phyloP scores from a whole-genome alignment of 257 asterid genomes.

The Petunia axillaris region DNA sequence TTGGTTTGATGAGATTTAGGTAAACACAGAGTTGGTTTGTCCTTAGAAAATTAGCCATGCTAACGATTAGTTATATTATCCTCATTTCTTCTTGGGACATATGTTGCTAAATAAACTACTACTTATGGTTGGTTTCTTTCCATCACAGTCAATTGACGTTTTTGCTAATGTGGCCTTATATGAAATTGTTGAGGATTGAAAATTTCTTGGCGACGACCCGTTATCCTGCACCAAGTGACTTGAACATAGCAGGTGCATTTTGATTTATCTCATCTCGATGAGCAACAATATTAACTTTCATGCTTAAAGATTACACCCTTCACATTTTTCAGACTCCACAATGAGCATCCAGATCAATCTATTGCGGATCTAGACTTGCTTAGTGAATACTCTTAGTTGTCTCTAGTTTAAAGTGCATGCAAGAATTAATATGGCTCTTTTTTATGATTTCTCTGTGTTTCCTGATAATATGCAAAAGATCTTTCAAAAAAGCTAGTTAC shows the following conservation, averaged over 20 bases:
- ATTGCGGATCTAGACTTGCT: too few relatives aligned
- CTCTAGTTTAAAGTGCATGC: too few relatives aligned
- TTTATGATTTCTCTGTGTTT: too few relatives aligned
- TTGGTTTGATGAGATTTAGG: slow-evolving; percentile 96
- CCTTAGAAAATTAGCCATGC: neutral
- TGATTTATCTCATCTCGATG: neutral
- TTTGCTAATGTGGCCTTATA: slow-evolving; percentile 94
- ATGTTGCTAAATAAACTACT: neutral
- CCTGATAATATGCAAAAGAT: too few relatives aligned
- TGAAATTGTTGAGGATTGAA: slow-evolving; percentile 79
- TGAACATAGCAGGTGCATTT: slow-evolving; percentile 63
- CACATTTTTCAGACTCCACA: neutral
- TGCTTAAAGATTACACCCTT: neutral
- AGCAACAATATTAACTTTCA: neutral
- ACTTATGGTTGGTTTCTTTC: slow-evolving; percentile 22
- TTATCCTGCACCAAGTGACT: slow-evolving; percentile 86
- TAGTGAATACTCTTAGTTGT: too few relatives aligned
- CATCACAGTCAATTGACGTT: slow-evolving; percentile 84
- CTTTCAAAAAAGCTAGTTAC: too few relatives aligned
- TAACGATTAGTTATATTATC: too few relatives aligned
- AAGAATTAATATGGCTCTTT: too few relatives aligned
- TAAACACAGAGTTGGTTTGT: slow-evolving; percentile 21
- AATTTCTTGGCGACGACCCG: slow-evolving; percentile 91
- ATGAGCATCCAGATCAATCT: too few relatives aligned
- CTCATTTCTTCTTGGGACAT: neutral